Conservation (phyloP, 2,329 filamentous ascomycete species). For the Nigrograna mackinnonii region DNA sequence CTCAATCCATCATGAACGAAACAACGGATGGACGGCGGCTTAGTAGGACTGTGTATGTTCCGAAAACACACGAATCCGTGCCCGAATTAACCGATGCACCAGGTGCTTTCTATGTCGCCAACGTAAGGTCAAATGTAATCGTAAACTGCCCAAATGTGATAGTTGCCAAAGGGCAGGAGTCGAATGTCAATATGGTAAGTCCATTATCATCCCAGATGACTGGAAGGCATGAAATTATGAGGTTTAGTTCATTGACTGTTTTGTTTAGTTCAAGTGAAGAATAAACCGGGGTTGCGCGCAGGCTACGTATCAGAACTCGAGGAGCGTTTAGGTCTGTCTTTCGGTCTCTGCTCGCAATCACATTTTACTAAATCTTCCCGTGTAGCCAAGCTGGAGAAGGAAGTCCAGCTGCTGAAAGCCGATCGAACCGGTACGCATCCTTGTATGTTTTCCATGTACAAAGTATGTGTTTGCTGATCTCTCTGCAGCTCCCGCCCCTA, state of each 20-base stretch:
- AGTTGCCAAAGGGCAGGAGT: conserved; percentile 20
- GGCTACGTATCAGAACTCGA: conserved; percentile 45
- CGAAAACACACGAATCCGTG: background rate
- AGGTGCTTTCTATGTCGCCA: conserved; percentile 30
- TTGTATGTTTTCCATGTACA: no score
- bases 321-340: conserved; percentile 32
- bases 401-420: conserved; percentile 19
- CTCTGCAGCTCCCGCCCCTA: background rate
- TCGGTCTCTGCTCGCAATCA: background rate
- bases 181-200: conserved; percentile 24
- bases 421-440: conserved; percentile 10
- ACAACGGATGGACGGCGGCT: conserved; percentile 7
- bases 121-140: conserved; percentile 26
- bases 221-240: no score
- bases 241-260: conserved; percentile 5
- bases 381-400: conserved; percentile 19
- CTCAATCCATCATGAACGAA: conserved; percentile 8
- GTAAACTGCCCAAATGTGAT: conserved; percentile 23
- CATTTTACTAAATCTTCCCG: no score
- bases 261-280: conserved; percentile 10
- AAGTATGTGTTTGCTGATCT: no score
- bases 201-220: background rate
- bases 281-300: conserved; percentile 45
- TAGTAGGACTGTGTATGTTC: conserved; percentile 22
- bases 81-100: conserved; percentile 1